These are phyloP conservation scores for Acanthochlamys bracteata DNA, from an alignment of 106 monocot genomes.

Conservation along the genomic window DNA sequence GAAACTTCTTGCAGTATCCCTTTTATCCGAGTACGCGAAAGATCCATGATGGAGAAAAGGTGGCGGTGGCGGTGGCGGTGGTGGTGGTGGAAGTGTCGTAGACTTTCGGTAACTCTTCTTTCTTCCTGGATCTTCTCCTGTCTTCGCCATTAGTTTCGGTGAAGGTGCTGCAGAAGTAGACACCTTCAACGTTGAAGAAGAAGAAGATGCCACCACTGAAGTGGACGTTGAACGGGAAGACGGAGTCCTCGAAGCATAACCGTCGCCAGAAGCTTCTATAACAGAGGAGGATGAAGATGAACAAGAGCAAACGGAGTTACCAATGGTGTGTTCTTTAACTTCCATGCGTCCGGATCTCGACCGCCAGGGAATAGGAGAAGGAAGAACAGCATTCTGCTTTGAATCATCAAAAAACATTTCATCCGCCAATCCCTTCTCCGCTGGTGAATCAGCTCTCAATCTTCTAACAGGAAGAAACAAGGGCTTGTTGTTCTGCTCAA, in stretches of 20 bases:
- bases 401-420: background rate
- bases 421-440: too few relatives aligned
- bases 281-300: background rate
- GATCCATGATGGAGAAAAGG: constrained; percentile 14
- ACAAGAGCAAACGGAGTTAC: background rate
- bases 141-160: constrained; percentile 16
- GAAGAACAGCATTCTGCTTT: constrained; percentile 22
- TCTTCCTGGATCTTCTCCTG: constrained; percentile 24
- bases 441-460: constrained; percentile 13
- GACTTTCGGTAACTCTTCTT: constrained; percentile 30
- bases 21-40: constrained; percentile 12
- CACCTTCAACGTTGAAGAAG: background rate
- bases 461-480: constrained; percentile 48
- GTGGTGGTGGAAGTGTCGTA: constrained; percentile 26
- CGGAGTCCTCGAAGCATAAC: background rate
- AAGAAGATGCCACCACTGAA: background rate
- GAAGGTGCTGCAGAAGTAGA: constrained; percentile 16
- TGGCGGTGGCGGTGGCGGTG: constrained; percentile 51
- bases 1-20: constrained; percentile 28
- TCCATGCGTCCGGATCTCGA: constrained; percentile 46
- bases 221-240: background rate
- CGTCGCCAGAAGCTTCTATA: background rate
- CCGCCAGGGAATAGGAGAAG: constrained; percentile 79
- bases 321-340: constrained; percentile 7
- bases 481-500: constrained; percentile 5